Evolutionary conservation across 805 yeast species (phyloP), one percentile per base, ranked within the genome.

Genomic region (Candida sithepensis): DNA sequence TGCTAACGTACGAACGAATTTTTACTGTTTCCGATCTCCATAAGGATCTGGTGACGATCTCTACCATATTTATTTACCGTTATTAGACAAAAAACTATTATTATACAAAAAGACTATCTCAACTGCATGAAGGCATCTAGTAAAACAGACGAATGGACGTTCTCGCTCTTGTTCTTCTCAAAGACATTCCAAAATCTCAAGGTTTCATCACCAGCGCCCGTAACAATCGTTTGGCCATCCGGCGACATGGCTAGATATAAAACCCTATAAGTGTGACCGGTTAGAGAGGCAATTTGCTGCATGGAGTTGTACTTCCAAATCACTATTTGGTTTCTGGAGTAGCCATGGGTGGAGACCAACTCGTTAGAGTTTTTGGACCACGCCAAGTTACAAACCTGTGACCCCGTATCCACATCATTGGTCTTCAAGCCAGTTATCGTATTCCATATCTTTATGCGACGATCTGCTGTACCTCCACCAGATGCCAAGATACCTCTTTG

Each of bases 151-250:
- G 84, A 76, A 21, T 82, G 81, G 12, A 78, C 78, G 36, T 70
- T 72, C 47, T 79, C 84, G 43, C 70, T 69, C 56, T 78, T 82
- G 49, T 76, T 81, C 63, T 85, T 88, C 50, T 88, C 96, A 69
- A 91, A 94, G 1, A 91, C 86, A 57, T 89, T 90, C 99, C 99
- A 94, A 63, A 94, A 88, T 53, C 99, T 68, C 47, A 94, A 70
- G 0, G 99, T 94, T 66, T 94, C 99, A 68, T 94, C 99, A 4
- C 98, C 99, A 1, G 99, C 97, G 2, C 99, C 99, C 0, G 99
- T 91, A 2, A 92, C 99, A 13, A 94, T 85, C 0, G 97, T 90
- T 52, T 88, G 90, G 0, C 99, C 99, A 68, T 94, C 98, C 0
- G 97, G 96, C 18, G 96, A 86, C 69, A 92, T 74, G 4, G 96